A percentile compares a stretch with the other conserved stretches of the same genome.
These are phyloP conservation scores for Thermochaetoides thermophila DNA, from an alignment of 495 filamentous ascomycete species.

Conservation along the genomic window DNA sequence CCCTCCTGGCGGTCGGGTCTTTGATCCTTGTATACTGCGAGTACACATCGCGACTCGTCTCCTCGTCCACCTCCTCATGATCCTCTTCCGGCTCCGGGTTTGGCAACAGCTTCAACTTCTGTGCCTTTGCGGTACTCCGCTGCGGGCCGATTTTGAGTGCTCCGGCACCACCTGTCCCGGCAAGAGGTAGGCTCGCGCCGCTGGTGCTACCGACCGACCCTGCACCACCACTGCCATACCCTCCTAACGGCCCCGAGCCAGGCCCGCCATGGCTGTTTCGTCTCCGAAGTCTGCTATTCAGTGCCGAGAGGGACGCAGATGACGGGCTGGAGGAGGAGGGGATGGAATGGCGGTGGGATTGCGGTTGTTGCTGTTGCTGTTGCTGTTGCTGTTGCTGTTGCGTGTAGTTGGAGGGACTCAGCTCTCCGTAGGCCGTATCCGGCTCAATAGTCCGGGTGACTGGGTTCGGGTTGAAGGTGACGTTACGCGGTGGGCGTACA, in stretches of 20 bases:
- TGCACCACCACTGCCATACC: too few species aligned
- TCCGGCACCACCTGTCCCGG: constrained; percentile 26
- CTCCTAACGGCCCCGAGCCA: not conserved
- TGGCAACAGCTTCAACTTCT: constrained; percentile 90
- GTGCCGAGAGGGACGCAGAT: too few species aligned
- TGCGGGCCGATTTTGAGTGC: constrained; percentile 83
- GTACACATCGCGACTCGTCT: constrained; percentile 90
- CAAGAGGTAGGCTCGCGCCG: constrained; percentile 31
- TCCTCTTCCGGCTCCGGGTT: constrained; percentile 73
- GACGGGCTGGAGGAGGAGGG: constrained; percentile 17
- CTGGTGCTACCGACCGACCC: too few species aligned
- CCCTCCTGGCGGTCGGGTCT: constrained; percentile 81
- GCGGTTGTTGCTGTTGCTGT: constrained; percentile 7
- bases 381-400: too few species aligned
- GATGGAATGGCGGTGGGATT: constrained; percentile 3
- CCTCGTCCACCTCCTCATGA: constrained; percentile 63
- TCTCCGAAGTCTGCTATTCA: constrained; percentile 77
- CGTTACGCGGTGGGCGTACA: constrained; percentile 27
- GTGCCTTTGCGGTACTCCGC: constrained; percentile 81
- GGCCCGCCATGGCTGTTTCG: constrained; percentile 58
- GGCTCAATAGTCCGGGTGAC: constrained; percentile 35
- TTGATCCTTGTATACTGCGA: constrained; percentile 88
- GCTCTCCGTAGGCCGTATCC: constrained; percentile 16
- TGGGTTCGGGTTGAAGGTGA: constrained; percentile 37
- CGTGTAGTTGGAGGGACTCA: too few species aligned